phyloP scores from a whole-genome alignment of 139 green algal species.

The Coccomyxa sp. region DNA sequence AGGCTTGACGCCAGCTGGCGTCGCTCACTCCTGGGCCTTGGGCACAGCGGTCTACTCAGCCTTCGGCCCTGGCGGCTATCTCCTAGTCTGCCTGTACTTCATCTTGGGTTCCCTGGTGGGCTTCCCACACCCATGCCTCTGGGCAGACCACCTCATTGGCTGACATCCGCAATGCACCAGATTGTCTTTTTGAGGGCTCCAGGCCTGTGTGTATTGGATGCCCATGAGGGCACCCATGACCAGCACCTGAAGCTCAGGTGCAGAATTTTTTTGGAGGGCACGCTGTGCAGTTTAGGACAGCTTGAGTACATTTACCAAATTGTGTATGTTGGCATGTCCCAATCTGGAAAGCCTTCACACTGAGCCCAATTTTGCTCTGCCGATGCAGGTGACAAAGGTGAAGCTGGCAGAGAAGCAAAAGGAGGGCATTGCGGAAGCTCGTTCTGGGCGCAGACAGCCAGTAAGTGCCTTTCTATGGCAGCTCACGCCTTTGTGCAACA shows the following conservation, averaged over 20 bases:
- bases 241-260: neutral
- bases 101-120: slow-evolving; percentile 72
- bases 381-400: slow-evolving; percentile 88
- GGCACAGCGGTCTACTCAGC: slow-evolving; percentile 66
- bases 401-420: slow-evolving; percentile 89
- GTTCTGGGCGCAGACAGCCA: slow-evolving; percentile 65
- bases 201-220: too few relatives aligned
- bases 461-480: slow-evolving; percentile 50
- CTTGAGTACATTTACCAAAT: too few relatives aligned
- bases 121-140: too few relatives aligned
- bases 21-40: slow-evolving; percentile 75
- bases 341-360: too few relatives aligned
- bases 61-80: slow-evolving; percentile 79
- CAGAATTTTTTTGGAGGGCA: too few relatives aligned
- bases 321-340: too few relatives aligned
- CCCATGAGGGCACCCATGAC: too few relatives aligned
- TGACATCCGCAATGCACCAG: neutral
- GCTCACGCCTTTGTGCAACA: too few relatives aligned
- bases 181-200: neutral
- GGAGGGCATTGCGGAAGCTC: slow-evolving; percentile 91
- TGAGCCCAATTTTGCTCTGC: too few relatives aligned
- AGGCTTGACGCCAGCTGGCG: slow-evolving; percentile 58
- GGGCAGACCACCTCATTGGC: neutral
- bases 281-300: too few relatives aligned
- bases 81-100: slow-evolving; percentile 94